Evolutionary conservation across 495 filamentous ascomycete genomes (phyloP).

Genomic region (Penicillium bialowiezense): DNA sequence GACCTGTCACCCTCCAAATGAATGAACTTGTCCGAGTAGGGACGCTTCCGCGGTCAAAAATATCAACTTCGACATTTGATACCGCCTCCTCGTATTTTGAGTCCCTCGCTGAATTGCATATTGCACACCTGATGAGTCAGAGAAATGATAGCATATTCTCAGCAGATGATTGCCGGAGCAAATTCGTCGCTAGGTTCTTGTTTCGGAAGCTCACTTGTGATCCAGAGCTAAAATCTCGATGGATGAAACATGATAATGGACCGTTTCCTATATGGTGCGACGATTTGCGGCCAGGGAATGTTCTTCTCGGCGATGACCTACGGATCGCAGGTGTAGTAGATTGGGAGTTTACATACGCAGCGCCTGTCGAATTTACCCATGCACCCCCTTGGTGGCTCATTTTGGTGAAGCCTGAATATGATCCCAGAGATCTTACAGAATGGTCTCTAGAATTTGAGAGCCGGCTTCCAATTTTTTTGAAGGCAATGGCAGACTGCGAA

Average conservation of each 20-base stretch:
- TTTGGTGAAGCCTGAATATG: slow-evolving; percentile 7
- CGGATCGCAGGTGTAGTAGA: slow-evolving; percentile 7
- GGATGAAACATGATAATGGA: slow-evolving; percentile 6
- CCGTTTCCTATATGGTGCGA: slow-evolving; percentile 32
- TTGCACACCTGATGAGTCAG: background rate
- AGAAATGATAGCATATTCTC: slow-evolving; percentile 15
- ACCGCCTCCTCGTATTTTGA: background rate
- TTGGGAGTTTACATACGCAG: slow-evolving; percentile 17
- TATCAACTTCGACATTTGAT: slow-evolving; percentile 24
- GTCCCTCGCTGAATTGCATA: background rate
- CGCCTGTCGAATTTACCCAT: slow-evolving; percentile 12
- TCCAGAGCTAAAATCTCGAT: slow-evolving; percentile 8
- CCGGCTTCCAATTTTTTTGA: slow-evolving; percentile 12
- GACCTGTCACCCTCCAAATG: slow-evolving; percentile 26
- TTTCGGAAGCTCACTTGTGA: slow-evolving; percentile 30
- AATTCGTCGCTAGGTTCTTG: slow-evolving; percentile 38
- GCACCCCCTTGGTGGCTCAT: slow-evolving; percentile 15
- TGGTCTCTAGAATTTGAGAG: slow-evolving; percentile 17
- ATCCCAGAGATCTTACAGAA: slow-evolving; percentile 12
- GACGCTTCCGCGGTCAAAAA: slow-evolving; percentile 26
- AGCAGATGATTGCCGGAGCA: slow-evolving; percentile 38
- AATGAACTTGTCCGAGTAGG: slow-evolving; percentile 31
- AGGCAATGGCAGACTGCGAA: slow-evolving; percentile 9
- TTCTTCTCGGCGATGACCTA: slow-evolving; percentile 18
- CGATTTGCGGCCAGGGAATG: slow-evolving; percentile 27